These are phyloP conservation scores for Acer saccharum DNA, from an alignment of 345 rosid species.

Conservation along the genomic window DNA sequence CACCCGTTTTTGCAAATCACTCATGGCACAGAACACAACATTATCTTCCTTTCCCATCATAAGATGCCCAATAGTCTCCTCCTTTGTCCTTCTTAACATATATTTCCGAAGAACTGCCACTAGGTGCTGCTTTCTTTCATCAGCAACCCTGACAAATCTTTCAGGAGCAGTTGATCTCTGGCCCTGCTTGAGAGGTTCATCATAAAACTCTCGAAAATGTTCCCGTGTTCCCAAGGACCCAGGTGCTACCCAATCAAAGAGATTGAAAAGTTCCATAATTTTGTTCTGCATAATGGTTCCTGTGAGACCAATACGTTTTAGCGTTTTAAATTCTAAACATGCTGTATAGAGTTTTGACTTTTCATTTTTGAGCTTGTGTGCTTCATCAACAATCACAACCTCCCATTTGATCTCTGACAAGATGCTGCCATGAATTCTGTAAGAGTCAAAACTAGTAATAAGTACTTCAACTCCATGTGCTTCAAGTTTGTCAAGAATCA, in stretches of 20 bases:
- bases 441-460: conserved; percentile 84
- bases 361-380: conserved; percentile 88
- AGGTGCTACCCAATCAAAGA: conserved; percentile 91
- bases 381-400: conserved; percentile 89
- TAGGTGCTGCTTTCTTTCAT: conserved; percentile 77
- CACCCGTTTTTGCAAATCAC: conserved; percentile 79
- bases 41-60: conserved; percentile 99
- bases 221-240: conserved; percentile 85
- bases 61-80: conserved; percentile 91
- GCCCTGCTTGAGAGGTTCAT: conserved; percentile 90
- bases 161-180: conserved; percentile 87
- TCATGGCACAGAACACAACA: conserved; percentile 92
- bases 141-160: conserved; percentile 73
- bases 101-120: conserved; percentile 70
- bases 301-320: conserved; percentile 75
- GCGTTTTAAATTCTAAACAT: conserved; percentile 60
- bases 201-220: conserved; percentile 83
- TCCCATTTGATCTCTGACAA: conserved; percentile 80
- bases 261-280: conserved; percentile 85
- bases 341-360: conserved; percentile 90
- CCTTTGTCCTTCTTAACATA: conserved; percentile 93
- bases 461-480: conserved; percentile 70
- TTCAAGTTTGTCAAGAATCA: conserved; percentile 70
- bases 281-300: conserved; percentile 96
- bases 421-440: conserved; percentile 69